These are phyloP conservation scores for Mycena filopes DNA, from an alignment of 768 basidiomycete species.

Conservation along the genomic window DNA sequence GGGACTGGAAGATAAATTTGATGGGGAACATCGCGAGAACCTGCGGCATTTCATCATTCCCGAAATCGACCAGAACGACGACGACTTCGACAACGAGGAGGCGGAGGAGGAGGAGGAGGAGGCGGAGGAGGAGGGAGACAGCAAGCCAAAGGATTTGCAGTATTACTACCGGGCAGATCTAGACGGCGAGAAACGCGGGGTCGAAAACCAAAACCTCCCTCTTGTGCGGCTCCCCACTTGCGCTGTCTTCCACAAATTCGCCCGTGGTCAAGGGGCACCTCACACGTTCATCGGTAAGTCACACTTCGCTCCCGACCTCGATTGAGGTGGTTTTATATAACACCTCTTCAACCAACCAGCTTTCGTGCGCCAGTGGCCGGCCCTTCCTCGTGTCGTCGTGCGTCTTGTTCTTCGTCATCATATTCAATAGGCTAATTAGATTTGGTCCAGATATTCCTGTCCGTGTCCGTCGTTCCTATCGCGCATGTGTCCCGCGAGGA, in stretches of 20 bases:
- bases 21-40: conserved; percentile 63
- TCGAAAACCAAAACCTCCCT: conserved; percentile 29
- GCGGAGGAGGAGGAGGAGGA: conserved; percentile 35
- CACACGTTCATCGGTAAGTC: conserved; percentile 66
- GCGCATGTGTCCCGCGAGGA: conserved; percentile 60
- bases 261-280: conserved; percentile 66
- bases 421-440: background rate
- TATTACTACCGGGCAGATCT: conserved; percentile 38
- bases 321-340: background rate
- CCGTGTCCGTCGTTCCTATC: conserved; percentile 62
- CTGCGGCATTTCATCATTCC: conserved; percentile 63
- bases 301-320: background rate
- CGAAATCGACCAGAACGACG: conserved; percentile 27
- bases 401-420: conserved; percentile 36
- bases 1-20: conserved; percentile 71
- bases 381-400: conserved; percentile 73
- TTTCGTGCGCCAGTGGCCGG: conserved; percentile 74
- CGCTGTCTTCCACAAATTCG: conserved; percentile 68
- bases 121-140: conserved; percentile 33
- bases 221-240: conserved; percentile 59
- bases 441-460: conserved; percentile 60
- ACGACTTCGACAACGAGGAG: conserved; percentile 31
- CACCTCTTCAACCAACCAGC: conserved; percentile 44
- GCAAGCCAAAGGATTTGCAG: conserved; percentile 29
- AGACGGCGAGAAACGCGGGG: conserved; percentile 21